Evolutionary conservation across 192 early-diverging fungal genomes (phyloP).

Genomic region (Umbelopsis sp.): DNA sequence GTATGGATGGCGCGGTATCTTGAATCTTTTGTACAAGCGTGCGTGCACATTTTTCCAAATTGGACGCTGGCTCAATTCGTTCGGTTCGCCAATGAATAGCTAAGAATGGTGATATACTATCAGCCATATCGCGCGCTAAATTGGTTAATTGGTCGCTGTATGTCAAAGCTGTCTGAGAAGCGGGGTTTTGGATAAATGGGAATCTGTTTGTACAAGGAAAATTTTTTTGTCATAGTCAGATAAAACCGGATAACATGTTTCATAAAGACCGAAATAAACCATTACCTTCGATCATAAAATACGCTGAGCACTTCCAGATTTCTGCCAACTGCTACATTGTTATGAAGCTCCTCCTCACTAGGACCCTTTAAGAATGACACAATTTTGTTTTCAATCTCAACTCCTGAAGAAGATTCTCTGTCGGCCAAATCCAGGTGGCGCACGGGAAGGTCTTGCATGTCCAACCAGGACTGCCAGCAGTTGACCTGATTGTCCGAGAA

Average conservation of each 20-base stretch:
- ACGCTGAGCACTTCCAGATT: slow-evolving; percentile 35
- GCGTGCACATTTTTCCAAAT: slow-evolving; percentile 31
- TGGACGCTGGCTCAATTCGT: background rate
- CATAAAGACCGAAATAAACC: background rate
- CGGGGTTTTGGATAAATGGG: slow-evolving; percentile 27
- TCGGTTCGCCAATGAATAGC: slow-evolving; percentile 47
- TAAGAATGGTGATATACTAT: slow-evolving; percentile 23
- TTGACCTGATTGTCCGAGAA: slow-evolving; percentile 16
- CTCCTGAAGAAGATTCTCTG: slow-evolving; percentile 14
- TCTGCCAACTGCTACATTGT: background rate
- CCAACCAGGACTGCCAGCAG: slow-evolving; percentile 20
- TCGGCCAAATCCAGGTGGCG: slow-evolving; percentile 17
- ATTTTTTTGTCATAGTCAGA: background rate
- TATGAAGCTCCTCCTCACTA: background rate
- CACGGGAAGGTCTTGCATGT: background rate
- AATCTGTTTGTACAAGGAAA: slow-evolving; percentile 13
- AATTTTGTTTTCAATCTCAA: slow-evolving; percentile 15
- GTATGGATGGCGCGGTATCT: background rate
- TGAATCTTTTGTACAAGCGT: slow-evolving; percentile 19
- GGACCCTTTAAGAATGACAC: slow-evolving; percentile 1
- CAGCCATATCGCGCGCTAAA: slow-evolving; percentile 18
- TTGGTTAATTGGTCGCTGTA: slow-evolving; percentile 27
- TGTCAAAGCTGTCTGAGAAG: slow-evolving; percentile 11
- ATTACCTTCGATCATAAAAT: slow-evolving; percentile 38
- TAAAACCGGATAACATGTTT: background rate